A percentile compares a stretch with the other conserved stretches of the same genome.
Conservation (phyloP, 768 basidiomycete species). For the Russula ochroleuca region DNA sequence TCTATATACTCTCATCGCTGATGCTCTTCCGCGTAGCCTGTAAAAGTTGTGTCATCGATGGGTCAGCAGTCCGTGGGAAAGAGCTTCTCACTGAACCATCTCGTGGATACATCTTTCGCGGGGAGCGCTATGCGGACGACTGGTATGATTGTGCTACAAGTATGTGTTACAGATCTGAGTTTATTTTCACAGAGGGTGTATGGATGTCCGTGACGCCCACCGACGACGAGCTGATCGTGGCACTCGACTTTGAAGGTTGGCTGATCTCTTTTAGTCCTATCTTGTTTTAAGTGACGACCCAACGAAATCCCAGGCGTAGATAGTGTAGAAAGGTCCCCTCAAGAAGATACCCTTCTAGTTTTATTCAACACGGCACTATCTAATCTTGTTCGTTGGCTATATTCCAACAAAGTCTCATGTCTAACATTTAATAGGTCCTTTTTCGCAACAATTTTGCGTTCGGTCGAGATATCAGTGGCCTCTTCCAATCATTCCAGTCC, state of each 20-base stretch:
- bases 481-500: constrained; percentile 60
- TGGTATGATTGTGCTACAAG: constrained; percentile 19
- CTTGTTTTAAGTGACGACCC: background rate
- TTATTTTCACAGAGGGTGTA: constrained; percentile 43
- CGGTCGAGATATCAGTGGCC: constrained; percentile 53
- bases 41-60: constrained; percentile 64
- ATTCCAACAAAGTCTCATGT: background rate
- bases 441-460: constrained; percentile 65
- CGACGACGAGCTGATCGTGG: constrained; percentile 48
- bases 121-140: no score
- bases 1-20: background rate
- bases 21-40: constrained; percentile 39
- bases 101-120: no score
- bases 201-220: constrained; percentile 69
- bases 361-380: constrained; percentile 64
- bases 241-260: constrained; percentile 61
- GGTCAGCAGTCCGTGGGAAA: constrained; percentile 66
- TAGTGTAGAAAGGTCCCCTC: constrained; percentile 57
- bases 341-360: constrained; percentile 60
- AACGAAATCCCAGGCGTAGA: constrained; percentile 45
- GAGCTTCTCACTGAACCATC: constrained; percentile 53
- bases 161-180: background rate
- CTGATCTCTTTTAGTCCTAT: background rate
- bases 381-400: constrained; percentile 43
- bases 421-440: constrained; percentile 43